These are phyloP conservation scores for Sporisorium scitamineum DNA, from an alignment of 1,284 basidiomycete genomes.

Conservation along the genomic window DNA sequence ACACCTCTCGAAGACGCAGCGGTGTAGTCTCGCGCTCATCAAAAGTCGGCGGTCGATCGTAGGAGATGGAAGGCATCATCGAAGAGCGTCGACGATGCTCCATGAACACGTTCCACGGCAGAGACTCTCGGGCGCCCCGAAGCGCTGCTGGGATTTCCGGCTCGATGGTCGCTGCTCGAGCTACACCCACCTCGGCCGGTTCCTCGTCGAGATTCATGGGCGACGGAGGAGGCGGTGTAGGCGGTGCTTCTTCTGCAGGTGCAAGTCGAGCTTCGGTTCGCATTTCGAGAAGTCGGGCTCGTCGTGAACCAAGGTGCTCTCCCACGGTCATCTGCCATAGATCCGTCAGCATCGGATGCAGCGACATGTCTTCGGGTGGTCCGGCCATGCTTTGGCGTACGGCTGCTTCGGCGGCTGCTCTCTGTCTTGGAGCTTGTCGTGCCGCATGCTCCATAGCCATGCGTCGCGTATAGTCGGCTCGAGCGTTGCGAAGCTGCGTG, in stretches of 20 bases:
- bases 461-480: slow-evolving; percentile 20
- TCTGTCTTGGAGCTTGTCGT: neutral
- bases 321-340: slow-evolving; percentile 39
- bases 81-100: slow-evolving; percentile 43
- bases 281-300: slow-evolving; percentile 15
- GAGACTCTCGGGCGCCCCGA: slow-evolving; percentile 31
- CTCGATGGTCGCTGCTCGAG: slow-evolving; percentile 19
- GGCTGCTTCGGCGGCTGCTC: neutral
- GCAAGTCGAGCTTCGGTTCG: slow-evolving; percentile 12
- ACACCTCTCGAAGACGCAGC: slow-evolving; percentile 23
- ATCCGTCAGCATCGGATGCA: slow-evolving; percentile 17
- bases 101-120: slow-evolving; percentile 47
- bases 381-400: slow-evolving; percentile 16
- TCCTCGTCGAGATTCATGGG: slow-evolving; percentile 19
- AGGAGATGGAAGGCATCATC: slow-evolving; percentile 41
- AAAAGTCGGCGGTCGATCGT: slow-evolving; percentile 25
- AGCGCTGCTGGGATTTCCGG: slow-evolving; percentile 23
- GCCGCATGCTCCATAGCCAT: slow-evolving; percentile 24
- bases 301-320: slow-evolving; percentile 14
- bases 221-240: slow-evolving; percentile 29
- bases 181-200: slow-evolving; percentile 26
- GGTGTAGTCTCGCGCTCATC: slow-evolving; percentile 37
- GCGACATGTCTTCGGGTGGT: slow-evolving; percentile 31
- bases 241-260: slow-evolving; percentile 10
- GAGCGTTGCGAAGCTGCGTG: slow-evolving; percentile 18